These are phyloP conservation scores for Plasmodium vivax DNA, from an alignment of 169 alveolate genomes.

Conservation along the genomic window DNA sequence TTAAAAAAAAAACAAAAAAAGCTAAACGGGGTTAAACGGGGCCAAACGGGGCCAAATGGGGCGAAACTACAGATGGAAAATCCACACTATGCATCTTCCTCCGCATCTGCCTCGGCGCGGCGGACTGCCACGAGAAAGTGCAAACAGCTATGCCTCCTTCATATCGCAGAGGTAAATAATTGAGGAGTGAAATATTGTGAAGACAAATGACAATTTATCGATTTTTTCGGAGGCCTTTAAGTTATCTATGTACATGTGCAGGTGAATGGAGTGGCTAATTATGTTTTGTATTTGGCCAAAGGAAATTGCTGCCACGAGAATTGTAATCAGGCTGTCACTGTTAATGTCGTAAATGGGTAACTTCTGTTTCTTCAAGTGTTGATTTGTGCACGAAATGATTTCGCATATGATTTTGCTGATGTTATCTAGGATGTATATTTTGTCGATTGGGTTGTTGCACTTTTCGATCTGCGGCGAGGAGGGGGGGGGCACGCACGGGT, in stretches of 20 bases:
- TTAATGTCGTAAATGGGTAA: slow-evolving; percentile 42
- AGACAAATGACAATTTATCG: slow-evolving; percentile 70
- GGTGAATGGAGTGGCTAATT: slow-evolving; percentile 69
- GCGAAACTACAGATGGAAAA: background rate
- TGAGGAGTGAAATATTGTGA: slow-evolving; percentile 71
- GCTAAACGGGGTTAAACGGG: no score
- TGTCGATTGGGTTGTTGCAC: slow-evolving; percentile 53
- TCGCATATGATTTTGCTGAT: slow-evolving; percentile 71
- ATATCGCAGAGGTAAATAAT: slow-evolving; percentile 73
- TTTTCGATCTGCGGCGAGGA: slow-evolving; percentile 58
- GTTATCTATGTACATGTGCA: slow-evolving; percentile 74
- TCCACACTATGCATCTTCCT: background rate
- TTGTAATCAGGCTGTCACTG: slow-evolving; percentile 63
- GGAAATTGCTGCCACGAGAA: slow-evolving; percentile 58
- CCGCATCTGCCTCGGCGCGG: background rate
- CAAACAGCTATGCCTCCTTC: background rate
- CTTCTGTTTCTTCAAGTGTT: slow-evolving; percentile 28
- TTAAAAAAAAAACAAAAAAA: background rate
- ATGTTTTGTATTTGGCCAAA: slow-evolving; percentile 52
- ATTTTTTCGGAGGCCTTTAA: slow-evolving; percentile 67
- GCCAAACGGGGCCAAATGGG: background rate
- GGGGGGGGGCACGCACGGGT: background rate
- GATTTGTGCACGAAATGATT: slow-evolving; percentile 29
- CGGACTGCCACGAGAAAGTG: background rate
- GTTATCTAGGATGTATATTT: slow-evolving; percentile 54